Percentiles rank a stretch among this genome's conserved stretches.
phyloP scores from a whole-genome alignment of 2,329 filamentous ascomycete species.

The Zymoseptoria crescenta region DNA sequence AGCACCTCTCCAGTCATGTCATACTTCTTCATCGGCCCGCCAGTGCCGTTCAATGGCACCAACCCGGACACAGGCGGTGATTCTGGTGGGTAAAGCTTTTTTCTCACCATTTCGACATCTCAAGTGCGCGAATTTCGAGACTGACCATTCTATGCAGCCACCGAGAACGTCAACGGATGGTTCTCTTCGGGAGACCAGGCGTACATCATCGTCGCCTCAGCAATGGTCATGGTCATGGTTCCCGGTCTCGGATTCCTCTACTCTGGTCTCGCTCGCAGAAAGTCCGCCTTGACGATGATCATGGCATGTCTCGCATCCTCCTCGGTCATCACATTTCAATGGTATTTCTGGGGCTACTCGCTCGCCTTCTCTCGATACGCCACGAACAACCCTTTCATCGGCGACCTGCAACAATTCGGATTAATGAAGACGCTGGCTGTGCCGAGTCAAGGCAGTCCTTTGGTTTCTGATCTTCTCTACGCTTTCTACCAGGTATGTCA shows the following conservation, averaged over 20 bases:
- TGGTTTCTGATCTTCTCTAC: slow-evolving; percentile 84
- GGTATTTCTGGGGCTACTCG: slow-evolving; percentile 99
- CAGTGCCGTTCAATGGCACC: slow-evolving; percentile 44
- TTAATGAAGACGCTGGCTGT: slow-evolving; percentile 73
- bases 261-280: slow-evolving; percentile 92
- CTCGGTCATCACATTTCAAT: slow-evolving; percentile 90
- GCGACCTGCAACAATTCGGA: slow-evolving; percentile 81
- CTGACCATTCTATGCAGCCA: slow-evolving; percentile 44
- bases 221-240: slow-evolving; percentile 94
- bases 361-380: slow-evolving; percentile 78
- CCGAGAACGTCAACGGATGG: slow-evolving; percentile 92
- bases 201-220: slow-evolving; percentile 81
- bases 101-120: neutral
- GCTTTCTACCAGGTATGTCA: slow-evolving; percentile 76
- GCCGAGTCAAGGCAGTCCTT: slow-evolving; percentile 80
- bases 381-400: slow-evolving; percentile 77
- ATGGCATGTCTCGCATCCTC: slow-evolving; percentile 95
- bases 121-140: neutral
- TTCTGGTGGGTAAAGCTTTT: slow-evolving; percentile 55
- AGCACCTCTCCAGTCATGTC: slow-evolving; percentile 34
- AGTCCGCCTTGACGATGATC: slow-evolving; percentile 93
- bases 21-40: slow-evolving; percentile 41
- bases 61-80: slow-evolving; percentile 62
- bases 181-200: slow-evolving; percentile 85
- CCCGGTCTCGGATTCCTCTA: slow-evolving; percentile 96